A percentile compares a stretch with the other conserved stretches of the same genome.
These are phyloP conservation scores for Penicillium goetzii DNA, from an alignment of 495 filamentous ascomycete genomes.

Conservation along the genomic window DNA sequence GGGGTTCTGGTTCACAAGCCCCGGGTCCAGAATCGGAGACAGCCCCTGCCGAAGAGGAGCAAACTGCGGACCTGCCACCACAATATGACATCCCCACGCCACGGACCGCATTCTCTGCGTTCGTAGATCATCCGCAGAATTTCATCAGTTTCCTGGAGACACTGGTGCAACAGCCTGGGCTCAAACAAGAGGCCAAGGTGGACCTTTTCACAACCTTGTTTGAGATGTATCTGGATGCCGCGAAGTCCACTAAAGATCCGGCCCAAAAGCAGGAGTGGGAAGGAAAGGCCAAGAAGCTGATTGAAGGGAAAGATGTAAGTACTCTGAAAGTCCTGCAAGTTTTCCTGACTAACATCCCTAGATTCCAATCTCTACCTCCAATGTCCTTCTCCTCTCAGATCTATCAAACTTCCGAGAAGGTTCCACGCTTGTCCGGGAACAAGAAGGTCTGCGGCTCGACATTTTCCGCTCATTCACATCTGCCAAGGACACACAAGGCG, in stretches of 20 bases:
- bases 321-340: neutral
- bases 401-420: slow-evolving; percentile 89
- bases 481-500: slow-evolving; percentile 87
- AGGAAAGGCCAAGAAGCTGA: slow-evolving; percentile 79
- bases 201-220: slow-evolving; percentile 96
- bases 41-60: slow-evolving; percentile 32
- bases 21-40: slow-evolving; percentile 40
- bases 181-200: slow-evolving; percentile 70
- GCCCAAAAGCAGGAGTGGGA: slow-evolving; percentile 81
- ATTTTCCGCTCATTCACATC: slow-evolving; percentile 97
- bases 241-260: slow-evolving; percentile 69
- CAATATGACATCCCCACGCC: slow-evolving; percentile 68
- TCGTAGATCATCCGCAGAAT: slow-evolving; percentile 89
- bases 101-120: slow-evolving; percentile 91
- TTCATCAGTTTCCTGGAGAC: slow-evolving; percentile 92
- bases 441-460: slow-evolving; percentile 88
- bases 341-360: slow-evolving; percentile 34
- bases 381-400: slow-evolving; percentile 89
- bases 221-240: slow-evolving; percentile 94
- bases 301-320: slow-evolving; percentile 71
- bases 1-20: slow-evolving; percentile 52
- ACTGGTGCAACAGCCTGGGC: slow-evolving; percentile 66
- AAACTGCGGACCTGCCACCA: slow-evolving; percentile 24
- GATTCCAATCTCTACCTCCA: slow-evolving; percentile 90
- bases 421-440: slow-evolving; percentile 88